These are phyloP conservation scores for Nakazawaea anatomiae DNA, from an alignment of 805 yeast species.

Conservation along the genomic window DNA sequence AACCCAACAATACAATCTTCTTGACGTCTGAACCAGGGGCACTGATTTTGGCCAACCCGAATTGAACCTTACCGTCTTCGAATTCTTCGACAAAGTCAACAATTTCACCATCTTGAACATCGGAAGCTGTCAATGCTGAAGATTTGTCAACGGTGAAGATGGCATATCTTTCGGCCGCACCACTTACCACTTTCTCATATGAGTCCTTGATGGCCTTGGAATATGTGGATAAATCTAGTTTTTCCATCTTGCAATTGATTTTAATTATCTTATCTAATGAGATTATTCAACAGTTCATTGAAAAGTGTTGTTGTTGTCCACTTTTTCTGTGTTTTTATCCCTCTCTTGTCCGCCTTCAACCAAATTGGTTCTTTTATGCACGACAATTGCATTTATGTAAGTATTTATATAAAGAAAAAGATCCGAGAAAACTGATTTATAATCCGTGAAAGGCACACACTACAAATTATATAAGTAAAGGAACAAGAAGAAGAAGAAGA, in stretches of 20 bases:
- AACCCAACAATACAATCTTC: conserved; percentile 81
- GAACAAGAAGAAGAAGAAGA: neutral
- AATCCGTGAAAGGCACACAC: too few relatives aligned
- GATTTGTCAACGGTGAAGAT: conserved; percentile 70
- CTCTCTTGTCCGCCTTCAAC: too few relatives aligned
- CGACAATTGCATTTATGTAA: too few relatives aligned
- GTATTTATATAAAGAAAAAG: too few relatives aligned
- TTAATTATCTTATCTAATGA: neutral
- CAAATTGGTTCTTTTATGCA: too few relatives aligned
- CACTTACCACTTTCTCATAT: conserved; percentile 75
- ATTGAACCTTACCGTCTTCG: conserved; percentile 83
- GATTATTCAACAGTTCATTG: neutral
- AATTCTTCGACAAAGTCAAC: conserved; percentile 76
- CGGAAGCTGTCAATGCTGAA: conserved; percentile 39
- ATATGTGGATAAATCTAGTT: conserved; percentile 56
- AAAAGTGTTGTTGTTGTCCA: neutral
- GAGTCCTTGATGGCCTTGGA: conserved; percentile 69
- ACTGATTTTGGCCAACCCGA: conserved; percentile 80
- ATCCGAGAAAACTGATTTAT: too few relatives aligned
- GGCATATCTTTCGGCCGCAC: conserved; percentile 65
- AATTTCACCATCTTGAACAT: conserved; percentile 59
- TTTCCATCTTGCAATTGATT: conserved; percentile 35
- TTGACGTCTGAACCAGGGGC: conserved; percentile 90
- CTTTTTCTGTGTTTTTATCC: too few relatives aligned
- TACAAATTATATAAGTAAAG: too few relatives aligned